Base-by-base conservation (phyloP, 768 basidiomycete species). In the Harrya chromipes region DNA sequence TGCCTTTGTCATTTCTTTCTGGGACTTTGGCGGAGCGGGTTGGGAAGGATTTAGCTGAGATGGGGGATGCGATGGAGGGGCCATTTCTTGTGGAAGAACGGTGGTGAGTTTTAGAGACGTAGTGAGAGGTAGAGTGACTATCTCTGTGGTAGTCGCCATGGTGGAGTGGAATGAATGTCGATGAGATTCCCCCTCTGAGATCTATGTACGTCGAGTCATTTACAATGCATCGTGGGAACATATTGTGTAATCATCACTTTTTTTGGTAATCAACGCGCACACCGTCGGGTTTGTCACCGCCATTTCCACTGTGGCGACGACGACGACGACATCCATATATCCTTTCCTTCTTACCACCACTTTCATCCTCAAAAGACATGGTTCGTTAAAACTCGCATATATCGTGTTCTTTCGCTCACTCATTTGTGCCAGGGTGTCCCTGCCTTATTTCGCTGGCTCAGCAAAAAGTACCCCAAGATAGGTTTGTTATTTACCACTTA, bases 381-480 rank as follows among this genome's bases (percentile, higher is more conserved):
- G 65, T 68, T 20, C 1, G 59, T 49, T 2, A 14, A 27, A 10
- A 24, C 13, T 29, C 3, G 11, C 27, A 29, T 24, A 11, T 33
- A 2, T 21, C 16, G n/a, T 26, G 20, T 27, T 12, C 7, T 40
- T 13, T 11, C 29, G 29, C 39, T 66, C 11, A 55, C 34, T 12
- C 43, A n/a, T 27, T 36, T 35, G 35, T 49, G 55, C 11, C 50
- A 95, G 94, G 94, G 94, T 84, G 94, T 97, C 54, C 94, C 94
- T 52, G 95, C 95, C 40, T 80, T 97, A 55, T 98, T 98, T 74
- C 85, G 95, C 65, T 99, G 95, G 94, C 79, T 98, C 51, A 97
- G 93, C 68, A 94, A 88, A 76, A 97, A 97, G 71, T 99, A 99
- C 68, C 94, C 95, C 44, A 97, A 92, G 79, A 97, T 95, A 62